A percentile compares a stretch with the other conserved stretches of the same genome.
These are phyloP conservation scores for Kokia cookei DNA, from an alignment of 441 rosid species.

Conservation along the genomic window DNA sequence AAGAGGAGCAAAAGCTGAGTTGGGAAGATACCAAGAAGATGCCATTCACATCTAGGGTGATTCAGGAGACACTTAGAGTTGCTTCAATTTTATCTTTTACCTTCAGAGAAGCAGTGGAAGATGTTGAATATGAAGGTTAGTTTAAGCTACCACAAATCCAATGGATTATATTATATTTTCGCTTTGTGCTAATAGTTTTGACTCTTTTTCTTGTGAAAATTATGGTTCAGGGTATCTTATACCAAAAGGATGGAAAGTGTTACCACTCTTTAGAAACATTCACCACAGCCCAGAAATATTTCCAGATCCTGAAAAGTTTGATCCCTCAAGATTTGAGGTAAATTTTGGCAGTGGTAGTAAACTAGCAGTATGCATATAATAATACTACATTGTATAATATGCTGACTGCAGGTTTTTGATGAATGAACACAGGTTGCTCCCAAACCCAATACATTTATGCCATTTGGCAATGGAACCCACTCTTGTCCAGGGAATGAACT, in stretches of 20 bases:
- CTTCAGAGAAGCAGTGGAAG: constrained; percentile 94
- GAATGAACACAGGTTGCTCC: constrained; percentile 60
- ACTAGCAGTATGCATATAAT: too few relatives aligned
- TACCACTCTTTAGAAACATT: constrained; percentile 91
- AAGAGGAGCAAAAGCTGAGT: constrained; percentile 36
- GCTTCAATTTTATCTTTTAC: constrained; percentile 93
- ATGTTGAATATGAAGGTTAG: constrained; percentile 81
- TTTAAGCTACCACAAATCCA: not conserved
- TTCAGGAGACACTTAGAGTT: constrained; percentile 83
- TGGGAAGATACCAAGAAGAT: constrained; percentile 89
- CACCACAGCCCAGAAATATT: constrained; percentile 80
- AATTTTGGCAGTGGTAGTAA: not conserved
- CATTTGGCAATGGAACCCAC: constrained; percentile 89
- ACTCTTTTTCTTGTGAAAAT: not conserved
- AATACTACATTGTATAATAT: not conserved
- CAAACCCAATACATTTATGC: constrained; percentile 86
- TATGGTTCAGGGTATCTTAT: constrained; percentile 62
- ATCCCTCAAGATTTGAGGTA: constrained; percentile 94
- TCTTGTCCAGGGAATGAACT: constrained; percentile 93
- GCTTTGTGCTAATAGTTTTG: not conserved
- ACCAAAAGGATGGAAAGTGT: constrained; percentile 95
- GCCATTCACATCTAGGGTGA: constrained; percentile 80
- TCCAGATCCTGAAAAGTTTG: constrained; percentile 74
- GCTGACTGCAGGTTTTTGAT: not conserved
- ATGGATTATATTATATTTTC: not conserved